These are phyloP conservation scores for Phyllosticta ampelicida DNA, from an alignment of 2,329 filamentous ascomycete genomes.

Conservation along the genomic window DNA sequence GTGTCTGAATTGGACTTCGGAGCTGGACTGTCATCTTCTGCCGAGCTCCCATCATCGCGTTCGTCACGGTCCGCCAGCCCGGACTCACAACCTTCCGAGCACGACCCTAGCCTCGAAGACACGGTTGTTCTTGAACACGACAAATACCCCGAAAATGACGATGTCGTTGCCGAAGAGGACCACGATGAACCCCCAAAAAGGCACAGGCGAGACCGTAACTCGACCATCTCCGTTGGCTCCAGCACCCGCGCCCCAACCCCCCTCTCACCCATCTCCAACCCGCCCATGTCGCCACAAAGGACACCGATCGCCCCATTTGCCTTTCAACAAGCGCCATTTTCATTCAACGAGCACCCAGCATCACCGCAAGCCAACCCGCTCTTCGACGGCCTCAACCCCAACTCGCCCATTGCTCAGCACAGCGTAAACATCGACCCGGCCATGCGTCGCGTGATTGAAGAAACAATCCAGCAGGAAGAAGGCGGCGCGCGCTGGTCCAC, in stretches of 20 bases:
- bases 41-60: neutral
- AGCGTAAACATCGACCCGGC: slow-evolving; percentile 2
- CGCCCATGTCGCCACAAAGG: neutral
- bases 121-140: neutral
- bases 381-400: neutral
- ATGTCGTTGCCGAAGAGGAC: neutral
- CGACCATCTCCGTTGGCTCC: slow-evolving; percentile 6
- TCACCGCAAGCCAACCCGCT: neutral
- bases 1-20: slow-evolving; percentile 2
- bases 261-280: slow-evolving; percentile 2
- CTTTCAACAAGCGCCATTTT: neutral
- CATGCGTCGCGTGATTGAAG: slow-evolving; percentile 5
- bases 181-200: neutral
- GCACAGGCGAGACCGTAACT: slow-evolving; percentile 7
- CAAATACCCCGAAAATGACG: no score
- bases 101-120: slow-evolving; percentile 1
- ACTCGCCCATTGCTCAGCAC: neutral
- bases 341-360: neutral
- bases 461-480: slow-evolving; percentile 4
- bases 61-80: neutral
- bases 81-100: neutral
- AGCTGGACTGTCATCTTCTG: neutral
- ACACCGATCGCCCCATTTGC: neutral
- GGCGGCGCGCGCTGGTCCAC: slow-evolving; percentile 8
- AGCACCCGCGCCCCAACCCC: slow-evolving; percentile 5